These are phyloP conservation scores for Trichoderma aggressivum DNA, from an alignment of 2,329 filamentous ascomycete genomes.

Conservation along the genomic window DNA sequence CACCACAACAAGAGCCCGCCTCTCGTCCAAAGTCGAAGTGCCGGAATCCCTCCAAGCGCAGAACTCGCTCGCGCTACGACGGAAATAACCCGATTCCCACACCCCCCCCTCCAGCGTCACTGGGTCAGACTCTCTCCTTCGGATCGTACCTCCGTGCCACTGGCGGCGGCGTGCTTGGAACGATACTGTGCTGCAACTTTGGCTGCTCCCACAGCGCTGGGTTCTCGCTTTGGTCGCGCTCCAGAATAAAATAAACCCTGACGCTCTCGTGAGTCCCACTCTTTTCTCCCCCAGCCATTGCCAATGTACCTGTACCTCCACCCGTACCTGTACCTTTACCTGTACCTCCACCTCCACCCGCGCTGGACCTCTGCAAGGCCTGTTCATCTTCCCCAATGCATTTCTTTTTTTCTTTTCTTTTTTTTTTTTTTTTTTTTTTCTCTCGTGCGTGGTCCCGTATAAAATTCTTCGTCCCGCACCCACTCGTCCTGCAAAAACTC, in stretches of 20 bases:
- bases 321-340: background rate
- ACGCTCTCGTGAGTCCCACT: constrained; percentile 15
- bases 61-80: constrained; percentile 22
- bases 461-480: constrained; percentile 33
- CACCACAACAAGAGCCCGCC: background rate
- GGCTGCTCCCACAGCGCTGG: constrained; percentile 26
- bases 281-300: background rate
- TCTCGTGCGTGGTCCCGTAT: constrained; percentile 24
- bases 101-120: constrained; percentile 21
- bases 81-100: constrained; percentile 35
- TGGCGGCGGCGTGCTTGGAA: no score
- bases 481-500: constrained; percentile 16
- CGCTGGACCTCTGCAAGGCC: background rate
- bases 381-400: constrained; percentile 24
- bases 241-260: constrained; percentile 20
- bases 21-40: background rate
- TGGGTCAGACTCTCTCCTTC: background rate
- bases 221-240: constrained; percentile 1
- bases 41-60: background rate
- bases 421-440: no score
- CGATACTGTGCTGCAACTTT: background rate
- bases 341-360: no score
- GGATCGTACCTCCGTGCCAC: constrained; percentile 23
- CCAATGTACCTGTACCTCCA: background rate
- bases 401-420: background rate